Conservation (phyloP, 495 filamentous ascomycete species). For the Annulohypoxylon nitens region DNA sequence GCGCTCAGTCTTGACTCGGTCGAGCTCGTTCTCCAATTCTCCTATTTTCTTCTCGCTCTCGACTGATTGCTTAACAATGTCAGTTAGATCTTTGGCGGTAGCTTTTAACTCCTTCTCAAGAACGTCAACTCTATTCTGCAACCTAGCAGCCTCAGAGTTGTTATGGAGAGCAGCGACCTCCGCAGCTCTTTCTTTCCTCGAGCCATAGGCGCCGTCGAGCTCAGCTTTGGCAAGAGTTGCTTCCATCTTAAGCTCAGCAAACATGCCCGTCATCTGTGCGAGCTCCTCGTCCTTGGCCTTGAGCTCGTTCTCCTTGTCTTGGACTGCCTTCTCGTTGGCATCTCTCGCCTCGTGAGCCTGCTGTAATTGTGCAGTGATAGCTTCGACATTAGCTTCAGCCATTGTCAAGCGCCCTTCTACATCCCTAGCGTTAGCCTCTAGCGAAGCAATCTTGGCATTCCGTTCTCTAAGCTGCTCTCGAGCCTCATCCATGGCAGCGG, state of each 20-base stretch:
- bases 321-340: constrained; percentile 50
- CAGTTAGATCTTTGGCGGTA: constrained; percentile 87
- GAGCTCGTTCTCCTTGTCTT: constrained; percentile 59
- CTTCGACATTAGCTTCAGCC: constrained; percentile 52
- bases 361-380: constrained; percentile 53
- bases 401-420: constrained; percentile 53
- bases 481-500: constrained; percentile 53
- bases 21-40: constrained; percentile 73
- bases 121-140: constrained; percentile 71
- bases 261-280: constrained; percentile 79
- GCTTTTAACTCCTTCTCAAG: constrained; percentile 85
- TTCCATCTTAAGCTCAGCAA: constrained; percentile 90
- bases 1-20: constrained; percentile 52
- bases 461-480: constrained; percentile 66
- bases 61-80: constrained; percentile 86
- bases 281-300: constrained; percentile 74
- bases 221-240: constrained; percentile 92
- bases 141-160: constrained; percentile 72
- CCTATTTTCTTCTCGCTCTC: constrained; percentile 88
- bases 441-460: constrained; percentile 61
- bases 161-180: constrained; percentile 77
- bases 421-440: constrained; percentile 59
- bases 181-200: constrained; percentile 79
- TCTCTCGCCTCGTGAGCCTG: constrained; percentile 54
- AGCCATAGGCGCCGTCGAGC: constrained; percentile 92